Conservation (phyloP, 2,329 filamentous ascomycete species). For the Fusarium sp. region DNA sequence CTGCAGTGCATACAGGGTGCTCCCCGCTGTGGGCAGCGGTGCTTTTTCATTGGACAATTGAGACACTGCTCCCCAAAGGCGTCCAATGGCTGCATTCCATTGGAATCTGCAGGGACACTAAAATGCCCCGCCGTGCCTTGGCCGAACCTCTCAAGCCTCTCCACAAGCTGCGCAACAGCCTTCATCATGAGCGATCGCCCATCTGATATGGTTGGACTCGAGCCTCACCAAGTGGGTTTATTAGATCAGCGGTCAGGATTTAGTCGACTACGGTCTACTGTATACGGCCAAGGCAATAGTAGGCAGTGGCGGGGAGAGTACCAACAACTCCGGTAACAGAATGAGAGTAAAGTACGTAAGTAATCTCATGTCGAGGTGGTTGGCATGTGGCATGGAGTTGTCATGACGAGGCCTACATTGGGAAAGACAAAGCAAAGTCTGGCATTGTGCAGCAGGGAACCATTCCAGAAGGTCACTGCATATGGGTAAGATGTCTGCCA, state of each 20-base stretch:
- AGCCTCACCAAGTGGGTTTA: conserved; percentile 39
- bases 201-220: conserved; percentile 38
- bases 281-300: conserved; percentile 15
- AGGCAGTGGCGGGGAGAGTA: conserved; percentile 28
- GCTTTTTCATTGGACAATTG: conserved; percentile 48
- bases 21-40: conserved; percentile 36
- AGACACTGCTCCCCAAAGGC: conserved; percentile 13
- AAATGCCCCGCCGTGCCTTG: conserved; percentile 47
- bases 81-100: conserved; percentile 42
- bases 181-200: conserved; percentile 44
- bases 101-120: conserved; percentile 48
- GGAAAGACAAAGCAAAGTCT: conserved; percentile 6
- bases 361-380: background rate
- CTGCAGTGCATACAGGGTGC: conserved; percentile 20
- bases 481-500: conserved; percentile 6
- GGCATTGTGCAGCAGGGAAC: conserved; percentile 3
- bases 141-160: conserved; percentile 48
- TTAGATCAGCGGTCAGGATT: conserved; percentile 49
- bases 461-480: conserved; percentile 26
- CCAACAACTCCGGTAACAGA: conserved; percentile 19
- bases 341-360: conserved; percentile 1
- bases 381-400: conserved; percentile 36
- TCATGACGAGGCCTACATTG: conserved; percentile 30
- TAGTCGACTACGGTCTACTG: conserved; percentile 20
- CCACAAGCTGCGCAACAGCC: conserved; percentile 44